phyloP scores from a whole-genome alignment of 768 basidiomycete genomes.

The Lyophyllum semitale region DNA sequence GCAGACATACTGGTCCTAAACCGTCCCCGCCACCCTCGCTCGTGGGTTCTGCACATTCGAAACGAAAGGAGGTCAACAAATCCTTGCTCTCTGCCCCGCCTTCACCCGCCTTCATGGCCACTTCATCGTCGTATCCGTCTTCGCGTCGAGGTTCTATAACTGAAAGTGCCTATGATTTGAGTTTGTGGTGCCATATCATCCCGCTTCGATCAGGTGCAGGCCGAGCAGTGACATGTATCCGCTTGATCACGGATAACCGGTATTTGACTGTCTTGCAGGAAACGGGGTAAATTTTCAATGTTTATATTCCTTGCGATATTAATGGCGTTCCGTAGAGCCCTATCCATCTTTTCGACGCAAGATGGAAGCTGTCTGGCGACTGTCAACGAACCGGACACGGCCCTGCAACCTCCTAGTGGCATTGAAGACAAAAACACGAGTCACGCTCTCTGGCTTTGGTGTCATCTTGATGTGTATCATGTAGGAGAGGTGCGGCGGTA shows the following conservation, averaged over 20 bases:
- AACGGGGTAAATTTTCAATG: conserved; percentile 54
- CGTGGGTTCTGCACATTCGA: conserved; percentile 21
- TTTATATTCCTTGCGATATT: conserved; percentile 2
- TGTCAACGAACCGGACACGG: conserved; percentile 27
- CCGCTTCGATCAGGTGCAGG: conserved; percentile 43
- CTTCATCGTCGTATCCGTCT: conserved; percentile 40
- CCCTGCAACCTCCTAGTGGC: conserved; percentile 27
- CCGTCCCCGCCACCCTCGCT: conserved; percentile 27
- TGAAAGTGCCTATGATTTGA: conserved; percentile 26
- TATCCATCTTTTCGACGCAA: conserved; percentile 53
- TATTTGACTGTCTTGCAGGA: conserved; percentile 59
- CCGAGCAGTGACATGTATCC: conserved; percentile 46
- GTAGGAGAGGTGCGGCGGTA: conserved; percentile 39
- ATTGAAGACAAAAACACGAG: conserved; percentile 32
- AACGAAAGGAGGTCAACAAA: conserved; percentile 37
- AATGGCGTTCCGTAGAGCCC: conserved; percentile 38
- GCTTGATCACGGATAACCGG: conserved; percentile 40
- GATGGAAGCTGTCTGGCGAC: conserved; percentile 47
- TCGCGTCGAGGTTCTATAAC: conserved; percentile 33
- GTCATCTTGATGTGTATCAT: conserved; percentile 33
- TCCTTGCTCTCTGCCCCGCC: conserved; percentile 49
- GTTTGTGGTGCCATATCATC: conserved; percentile 45
- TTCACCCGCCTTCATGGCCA: conserved; percentile 39
- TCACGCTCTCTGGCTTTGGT: conserved; percentile 48
- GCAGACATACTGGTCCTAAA: neutral